Evolutionary conservation across 257 asterid species (phyloP), one percentile per base, ranked within the genome.

Genomic region (Fraxinus quadrangulata): DNA sequence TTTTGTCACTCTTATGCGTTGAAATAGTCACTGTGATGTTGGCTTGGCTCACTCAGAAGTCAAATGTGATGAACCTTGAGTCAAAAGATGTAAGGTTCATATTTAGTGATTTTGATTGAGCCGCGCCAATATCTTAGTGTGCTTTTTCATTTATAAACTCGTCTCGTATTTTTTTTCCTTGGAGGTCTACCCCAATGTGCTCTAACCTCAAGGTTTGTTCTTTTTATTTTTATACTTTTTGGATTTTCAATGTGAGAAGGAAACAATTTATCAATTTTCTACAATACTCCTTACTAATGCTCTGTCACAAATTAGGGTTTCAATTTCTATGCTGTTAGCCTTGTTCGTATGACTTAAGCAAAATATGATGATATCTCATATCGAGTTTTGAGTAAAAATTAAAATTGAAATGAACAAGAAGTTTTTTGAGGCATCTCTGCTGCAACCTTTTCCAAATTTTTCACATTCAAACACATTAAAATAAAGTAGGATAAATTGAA

Each of bases 111-210:
- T 80, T 26, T 85, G 93, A 90, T 87, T 90, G 96, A 87, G 91
- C 88, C 92, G 91, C 73, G 90, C 90, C 94, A 90, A 90, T 87
- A 90, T 90, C 91, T 80, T 71, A 85, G 88, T 81, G 87, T 63
- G 71, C 76, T 69, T 81, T 82, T 88, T 87, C 86, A 84, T 69
- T 28, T 59, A 4, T 34, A 63, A 63, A 9, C 34, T 9, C 9
- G 11, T 63, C 34, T 63, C 28, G 19, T 45, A 33, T 70, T 66
- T 66, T 66, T 16, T 6, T 28, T 30, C 2, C 2, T 30, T 13
- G n/a, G 5, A 6, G 51, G 24, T n/a, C 47, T 33, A 26, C 67
- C 5, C 14, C 47, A 76, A 16, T 42, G 65, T 54, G n/a, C 9
- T 54, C 30, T 34, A 17, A 31, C 39, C 75, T 26, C 61, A 54